Evolutionary conservation across 176 grass and related monocot genomes (phyloP).

Genomic region (Dendrocalamus sinicus): DNA sequence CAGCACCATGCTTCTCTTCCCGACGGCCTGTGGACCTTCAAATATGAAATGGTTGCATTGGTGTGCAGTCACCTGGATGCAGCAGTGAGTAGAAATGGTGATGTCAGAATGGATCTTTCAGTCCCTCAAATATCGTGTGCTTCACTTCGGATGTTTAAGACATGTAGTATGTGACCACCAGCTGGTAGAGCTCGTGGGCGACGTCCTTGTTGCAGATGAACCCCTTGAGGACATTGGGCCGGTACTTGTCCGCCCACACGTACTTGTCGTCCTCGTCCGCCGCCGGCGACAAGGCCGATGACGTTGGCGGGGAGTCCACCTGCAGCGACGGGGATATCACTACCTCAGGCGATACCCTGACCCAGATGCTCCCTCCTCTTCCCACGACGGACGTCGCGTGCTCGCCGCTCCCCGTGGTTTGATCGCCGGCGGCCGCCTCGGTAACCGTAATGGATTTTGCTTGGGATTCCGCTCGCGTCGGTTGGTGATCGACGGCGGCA

Average conservation of each 20-base stretch:
- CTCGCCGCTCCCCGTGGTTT: constrained; percentile 25
- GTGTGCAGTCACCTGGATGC: constrained; percentile 36
- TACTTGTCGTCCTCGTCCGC: constrained; percentile 40
- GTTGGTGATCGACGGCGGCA: background rate
- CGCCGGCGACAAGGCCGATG: background rate
- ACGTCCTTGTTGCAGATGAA: constrained; percentile 69
- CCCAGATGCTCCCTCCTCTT: constrained; percentile 33
- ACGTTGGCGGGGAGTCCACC: constrained; percentile 8
- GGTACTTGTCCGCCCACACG: constrained; percentile 66
- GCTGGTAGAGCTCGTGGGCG: constrained; percentile 43
- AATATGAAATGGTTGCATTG: constrained; percentile 60
- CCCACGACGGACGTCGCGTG: background rate
- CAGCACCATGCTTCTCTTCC: constrained; percentile 69
- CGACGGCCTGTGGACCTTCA: constrained; percentile 52
- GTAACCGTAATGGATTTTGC: background rate
- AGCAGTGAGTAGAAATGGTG: background rate
- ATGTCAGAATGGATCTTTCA: background rate
- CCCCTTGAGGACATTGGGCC: constrained; percentile 46
- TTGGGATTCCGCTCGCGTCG: constrained; percentile 21
- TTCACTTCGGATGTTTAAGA: too few species aligned
- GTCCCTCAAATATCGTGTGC: too few species aligned
- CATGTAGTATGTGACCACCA: constrained; percentile 36
- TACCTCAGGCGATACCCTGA: constrained; percentile 14
- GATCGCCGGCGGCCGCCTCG: constrained; percentile 1
- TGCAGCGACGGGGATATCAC: background rate